These are phyloP conservation scores for Penicillium alfredii DNA, from an alignment of 495 filamentous ascomycete species.

Conservation along the genomic window DNA sequence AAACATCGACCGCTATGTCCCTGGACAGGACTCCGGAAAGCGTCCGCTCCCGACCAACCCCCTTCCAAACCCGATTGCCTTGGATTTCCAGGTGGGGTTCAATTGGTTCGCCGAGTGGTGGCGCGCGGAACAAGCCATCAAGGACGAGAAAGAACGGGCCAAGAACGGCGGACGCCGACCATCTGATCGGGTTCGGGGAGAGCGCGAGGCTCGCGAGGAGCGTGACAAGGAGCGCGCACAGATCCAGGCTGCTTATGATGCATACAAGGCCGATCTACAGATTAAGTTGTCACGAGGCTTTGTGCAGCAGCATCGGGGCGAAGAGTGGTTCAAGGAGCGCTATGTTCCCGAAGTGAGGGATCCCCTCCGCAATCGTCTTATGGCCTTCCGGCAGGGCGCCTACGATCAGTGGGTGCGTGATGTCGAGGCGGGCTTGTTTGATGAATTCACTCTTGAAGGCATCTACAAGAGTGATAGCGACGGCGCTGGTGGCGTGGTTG, in stretches of 20 bases:
- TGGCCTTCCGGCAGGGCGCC: conserved; percentile 64
- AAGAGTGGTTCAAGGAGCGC: conserved; percentile 97
- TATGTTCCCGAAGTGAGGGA: conserved; percentile 79
- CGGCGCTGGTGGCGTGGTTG: conserved; percentile 75
- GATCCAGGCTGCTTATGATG: conserved; percentile 88
- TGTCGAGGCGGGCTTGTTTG: conserved; percentile 74
- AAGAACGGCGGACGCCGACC: conserved; percentile 69
- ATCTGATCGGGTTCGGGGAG: conserved; percentile 63
- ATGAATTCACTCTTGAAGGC: conserved; percentile 91
- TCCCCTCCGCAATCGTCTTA: conserved; percentile 59
- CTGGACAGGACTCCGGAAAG: conserved; percentile 63
- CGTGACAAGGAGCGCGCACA: conserved; percentile 80
- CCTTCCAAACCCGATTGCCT: conserved; percentile 70
- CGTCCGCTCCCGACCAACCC: conserved; percentile 63
- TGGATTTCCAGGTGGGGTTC: conserved; percentile 93
- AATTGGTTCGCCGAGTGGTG: conserved; percentile 98
- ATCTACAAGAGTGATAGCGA: conserved; percentile 93
- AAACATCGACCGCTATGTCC: conserved; percentile 93
- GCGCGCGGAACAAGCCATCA: conserved; percentile 75
- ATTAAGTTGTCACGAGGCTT: conserved; percentile 84
- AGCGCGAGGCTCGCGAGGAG: conserved; percentile 75
- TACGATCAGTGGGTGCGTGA: conserved; percentile 84
- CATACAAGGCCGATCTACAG: conserved; percentile 90
- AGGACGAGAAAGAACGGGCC: conserved; percentile 76
- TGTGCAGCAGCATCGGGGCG: conserved; percentile 81